Conservation (phyloP, 2,329 filamentous ascomycete species). For the Xylaria sp. region DNA sequence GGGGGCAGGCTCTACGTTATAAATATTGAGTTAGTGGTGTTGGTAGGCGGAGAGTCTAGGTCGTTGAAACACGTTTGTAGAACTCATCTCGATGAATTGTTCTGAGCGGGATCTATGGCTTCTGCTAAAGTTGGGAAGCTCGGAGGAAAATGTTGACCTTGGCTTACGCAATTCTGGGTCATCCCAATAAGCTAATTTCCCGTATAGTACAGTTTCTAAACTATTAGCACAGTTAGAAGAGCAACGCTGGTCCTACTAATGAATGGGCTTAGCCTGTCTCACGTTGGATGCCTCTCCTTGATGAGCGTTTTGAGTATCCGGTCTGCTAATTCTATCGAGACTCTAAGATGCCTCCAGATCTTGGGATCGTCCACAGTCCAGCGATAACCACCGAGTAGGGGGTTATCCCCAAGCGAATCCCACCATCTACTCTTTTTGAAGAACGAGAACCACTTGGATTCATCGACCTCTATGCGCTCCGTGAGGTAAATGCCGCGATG, state of each 20-base stretch:
- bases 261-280: slow-evolving; percentile 25
- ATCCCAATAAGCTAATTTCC: slow-evolving; percentile 13
- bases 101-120: neutral
- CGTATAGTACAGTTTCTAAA: slow-evolving; percentile 28
- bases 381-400: neutral
- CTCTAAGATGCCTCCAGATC: slow-evolving; percentile 21
- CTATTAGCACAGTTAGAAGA: slow-evolving; percentile 25
- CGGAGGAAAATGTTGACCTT: neutral
- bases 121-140: neutral
- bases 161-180: neutral
- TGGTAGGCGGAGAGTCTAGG: neutral
- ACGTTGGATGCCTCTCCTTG: slow-evolving; percentile 27
- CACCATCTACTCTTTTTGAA: slow-evolving; percentile 30
- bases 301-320: slow-evolving; percentile 27
- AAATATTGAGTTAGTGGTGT: slow-evolving; percentile 6
- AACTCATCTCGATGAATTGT: neutral
- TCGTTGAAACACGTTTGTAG: neutral
- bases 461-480: slow-evolving; percentile 24
- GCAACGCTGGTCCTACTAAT: neutral
- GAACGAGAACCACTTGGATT: slow-evolving; percentile 26
- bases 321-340: slow-evolving; percentile 30
- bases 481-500: neutral
- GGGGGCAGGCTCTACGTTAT: slow-evolving; percentile 4
- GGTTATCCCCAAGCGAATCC: neutral
- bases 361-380: slow-evolving; percentile 29